Percentiles rank a stretch among this genome's conserved stretches.
phyloP scores from a whole-genome alignment of 805 yeast genomes.

The Cyberlindnera samutprakarnensis region DNA sequence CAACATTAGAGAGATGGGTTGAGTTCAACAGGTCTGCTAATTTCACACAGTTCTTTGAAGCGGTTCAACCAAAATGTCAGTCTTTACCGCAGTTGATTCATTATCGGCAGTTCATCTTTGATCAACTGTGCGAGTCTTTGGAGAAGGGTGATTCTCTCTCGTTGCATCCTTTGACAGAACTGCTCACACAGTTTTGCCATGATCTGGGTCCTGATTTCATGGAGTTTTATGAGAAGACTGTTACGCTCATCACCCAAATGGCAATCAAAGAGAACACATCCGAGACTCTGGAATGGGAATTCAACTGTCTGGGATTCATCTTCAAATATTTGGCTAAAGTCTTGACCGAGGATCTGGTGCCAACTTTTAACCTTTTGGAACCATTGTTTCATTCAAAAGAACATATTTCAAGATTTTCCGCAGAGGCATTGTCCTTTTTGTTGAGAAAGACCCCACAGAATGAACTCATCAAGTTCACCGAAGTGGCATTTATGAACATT shows the following conservation, averaged over 20 bases:
- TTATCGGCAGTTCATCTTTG: slow-evolving; percentile 58
- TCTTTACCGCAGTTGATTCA: slow-evolving; percentile 76
- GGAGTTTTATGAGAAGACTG: slow-evolving; percentile 50
- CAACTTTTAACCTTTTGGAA: slow-evolving; percentile 58
- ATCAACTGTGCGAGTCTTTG: slow-evolving; percentile 39
- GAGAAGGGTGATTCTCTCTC: slow-evolving; percentile 57
- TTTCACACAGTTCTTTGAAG: slow-evolving; percentile 56
- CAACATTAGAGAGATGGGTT: slow-evolving; percentile 79
- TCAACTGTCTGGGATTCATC: slow-evolving; percentile 77
- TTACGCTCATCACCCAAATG: slow-evolving; percentile 43
- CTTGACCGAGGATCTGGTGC: slow-evolving; percentile 52
- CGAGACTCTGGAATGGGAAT: slow-evolving; percentile 71
- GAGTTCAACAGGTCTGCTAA: slow-evolving; percentile 74
- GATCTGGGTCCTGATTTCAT: slow-evolving; percentile 91
- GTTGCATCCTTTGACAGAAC: slow-evolving; percentile 73
- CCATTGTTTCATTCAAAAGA: slow-evolving; percentile 62
- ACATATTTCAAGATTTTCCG: slow-evolving; percentile 72
- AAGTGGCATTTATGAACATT: slow-evolving; percentile 31
- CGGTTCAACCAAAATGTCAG: slow-evolving; percentile 46
- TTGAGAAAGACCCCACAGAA: slow-evolving; percentile 56
- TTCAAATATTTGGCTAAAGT: slow-evolving; percentile 78
- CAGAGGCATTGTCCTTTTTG: slow-evolving; percentile 84
- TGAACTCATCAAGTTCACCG: slow-evolving; percentile 39
- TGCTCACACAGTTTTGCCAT: slow-evolving; percentile 78
- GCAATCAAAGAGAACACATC: slow-evolving; percentile 41